A percentile compares a stretch with the other conserved stretches of the same genome.
phyloP scores from a whole-genome alignment of 1,139 yeast genomes.

The Blastobotrys malaysiensis region DNA sequence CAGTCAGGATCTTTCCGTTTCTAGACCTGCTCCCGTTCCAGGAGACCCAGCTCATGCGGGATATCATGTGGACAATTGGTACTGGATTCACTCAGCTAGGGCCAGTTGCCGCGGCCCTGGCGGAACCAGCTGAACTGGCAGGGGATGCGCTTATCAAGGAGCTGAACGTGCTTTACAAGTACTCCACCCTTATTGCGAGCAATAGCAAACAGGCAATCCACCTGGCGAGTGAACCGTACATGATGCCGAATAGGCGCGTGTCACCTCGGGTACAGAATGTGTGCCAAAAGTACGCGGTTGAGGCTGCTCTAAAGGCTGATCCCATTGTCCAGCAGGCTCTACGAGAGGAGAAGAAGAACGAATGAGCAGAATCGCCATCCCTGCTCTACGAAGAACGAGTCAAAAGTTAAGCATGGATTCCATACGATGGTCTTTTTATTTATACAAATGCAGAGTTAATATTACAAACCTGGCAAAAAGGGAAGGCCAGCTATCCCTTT shows the following conservation, averaged over 20 bases:
- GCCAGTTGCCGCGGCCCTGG: neutral
- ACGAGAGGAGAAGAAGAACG: neutral
- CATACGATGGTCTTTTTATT: too few relatives aligned
- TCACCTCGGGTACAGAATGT: neutral
- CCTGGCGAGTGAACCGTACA: neutral
- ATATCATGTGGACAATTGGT: neutral
- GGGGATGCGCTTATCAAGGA: neutral
- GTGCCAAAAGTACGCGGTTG: neutral
- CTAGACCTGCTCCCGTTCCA: conserved; percentile 8
- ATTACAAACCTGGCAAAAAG: conserved; percentile 15
- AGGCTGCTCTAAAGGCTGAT: neutral
- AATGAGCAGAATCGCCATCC: too few relatives aligned
- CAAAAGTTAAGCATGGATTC: too few relatives aligned
- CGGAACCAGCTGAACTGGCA: neutral
- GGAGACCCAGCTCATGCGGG: conserved; percentile 5
- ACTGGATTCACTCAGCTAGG: conserved; percentile 5
- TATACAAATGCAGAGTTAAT: conserved; percentile 4
- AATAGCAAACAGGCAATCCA: neutral
- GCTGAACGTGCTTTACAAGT: neutral
- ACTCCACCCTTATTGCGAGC: neutral
- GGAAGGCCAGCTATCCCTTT: neutral
- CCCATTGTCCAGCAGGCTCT: neutral
- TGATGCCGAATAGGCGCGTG: neutral
- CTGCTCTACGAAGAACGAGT: too few relatives aligned
- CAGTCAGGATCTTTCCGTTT: neutral